Evolutionary conservation across 108 stramenopile species (phyloP).

Genomic region (Nitzschia putrida): DNA sequence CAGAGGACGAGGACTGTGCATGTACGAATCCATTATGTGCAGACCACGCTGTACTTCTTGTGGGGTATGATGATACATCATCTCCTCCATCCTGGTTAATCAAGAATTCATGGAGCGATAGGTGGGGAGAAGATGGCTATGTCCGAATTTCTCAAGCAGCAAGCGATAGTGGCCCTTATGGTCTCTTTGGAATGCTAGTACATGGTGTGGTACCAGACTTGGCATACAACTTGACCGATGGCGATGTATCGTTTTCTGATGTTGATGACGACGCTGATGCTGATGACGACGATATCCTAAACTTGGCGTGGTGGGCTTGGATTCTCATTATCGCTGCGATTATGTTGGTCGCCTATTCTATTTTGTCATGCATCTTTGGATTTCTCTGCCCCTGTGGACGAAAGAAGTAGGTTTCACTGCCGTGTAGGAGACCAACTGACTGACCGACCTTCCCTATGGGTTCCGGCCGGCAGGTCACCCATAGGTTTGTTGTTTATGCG

Average conservation of each 20-base stretch:
- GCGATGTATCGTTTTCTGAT: neutral
- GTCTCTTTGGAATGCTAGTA: conserved; percentile 59
- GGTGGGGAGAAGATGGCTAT: conserved; percentile 58
- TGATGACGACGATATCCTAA: neutral
- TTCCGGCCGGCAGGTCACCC: too few species aligned
- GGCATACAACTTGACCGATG: neutral
- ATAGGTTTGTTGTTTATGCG: too few species aligned
- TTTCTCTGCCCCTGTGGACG: conserved; percentile 2
- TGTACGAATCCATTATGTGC: conserved; percentile 46
- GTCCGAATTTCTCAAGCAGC: conserved; percentile 50
- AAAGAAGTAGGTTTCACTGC: neutral
- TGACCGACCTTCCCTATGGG: too few species aligned
- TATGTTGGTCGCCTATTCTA: neutral
- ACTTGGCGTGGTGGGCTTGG: conserved; percentile 18
- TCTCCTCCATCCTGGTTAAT: conserved; percentile 58
- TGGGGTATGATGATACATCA: conserved; percentile 71
- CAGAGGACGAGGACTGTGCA: conserved; percentile 62
- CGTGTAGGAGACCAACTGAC: too few species aligned
- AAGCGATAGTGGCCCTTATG: conserved; percentile 34
- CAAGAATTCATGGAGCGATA: conserved; percentile 39
- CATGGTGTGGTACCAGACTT: conserved; percentile 40
- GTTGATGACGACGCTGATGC: neutral
- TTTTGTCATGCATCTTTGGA: conserved; percentile 9
- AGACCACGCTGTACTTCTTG: conserved; percentile 86
- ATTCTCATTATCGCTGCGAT: neutral